A percentile compares a stretch with the other conserved stretches of the same genome.
Conservation (phyloP, 2,329 filamentous ascomycete genomes). For the Cladosporium sp. region DNA sequence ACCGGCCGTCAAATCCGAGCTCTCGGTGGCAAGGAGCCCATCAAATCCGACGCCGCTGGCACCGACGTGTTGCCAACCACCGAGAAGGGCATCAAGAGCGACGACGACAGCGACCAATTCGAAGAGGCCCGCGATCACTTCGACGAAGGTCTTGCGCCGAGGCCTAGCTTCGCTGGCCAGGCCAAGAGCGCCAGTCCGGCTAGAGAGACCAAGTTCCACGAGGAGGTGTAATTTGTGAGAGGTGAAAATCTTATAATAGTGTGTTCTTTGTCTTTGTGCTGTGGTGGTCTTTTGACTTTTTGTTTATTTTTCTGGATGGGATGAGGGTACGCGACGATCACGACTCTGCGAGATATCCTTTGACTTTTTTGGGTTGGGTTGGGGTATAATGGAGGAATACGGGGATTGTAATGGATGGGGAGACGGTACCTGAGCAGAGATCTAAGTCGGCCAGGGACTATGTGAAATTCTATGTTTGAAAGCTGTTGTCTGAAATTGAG, state of each 20-base stretch:
- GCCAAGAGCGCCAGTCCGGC: slow-evolving; percentile 47
- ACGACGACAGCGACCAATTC: slow-evolving; percentile 43
- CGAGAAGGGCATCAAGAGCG: slow-evolving; percentile 25
- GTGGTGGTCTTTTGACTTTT: not conserved
- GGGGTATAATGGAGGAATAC: not conserved
- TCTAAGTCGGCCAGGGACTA: too few relatives aligned
- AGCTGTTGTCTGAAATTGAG: not conserved
- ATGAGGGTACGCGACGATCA: not conserved
- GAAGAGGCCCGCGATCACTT: slow-evolving; percentile 51
- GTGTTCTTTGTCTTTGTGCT: not conserved
- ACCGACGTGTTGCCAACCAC: slow-evolving; percentile 9
- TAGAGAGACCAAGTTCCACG: slow-evolving; percentile 56
- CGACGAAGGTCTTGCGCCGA: slow-evolving; percentile 43
- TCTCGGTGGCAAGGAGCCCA: slow-evolving; percentile 14
- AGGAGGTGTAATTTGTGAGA: slow-evolving; percentile 44
- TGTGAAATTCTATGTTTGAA: not conserved
- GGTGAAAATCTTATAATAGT: not conserved
- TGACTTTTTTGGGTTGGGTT: not conserved
- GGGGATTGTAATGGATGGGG: not conserved
- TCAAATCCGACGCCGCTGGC: slow-evolving; percentile 17
- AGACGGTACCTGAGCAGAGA: too few relatives aligned
- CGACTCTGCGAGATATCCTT: slow-evolving; percentile 5
- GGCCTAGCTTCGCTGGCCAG: slow-evolving; percentile 35
- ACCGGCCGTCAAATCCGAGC: slow-evolving; percentile 32
- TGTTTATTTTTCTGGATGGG: not conserved